Evolutionary conservation across 768 basidiomycete genomes (phyloP), one percentile per base, ranked within the genome.

Genomic region (Phaeotremella fagi): DNA sequence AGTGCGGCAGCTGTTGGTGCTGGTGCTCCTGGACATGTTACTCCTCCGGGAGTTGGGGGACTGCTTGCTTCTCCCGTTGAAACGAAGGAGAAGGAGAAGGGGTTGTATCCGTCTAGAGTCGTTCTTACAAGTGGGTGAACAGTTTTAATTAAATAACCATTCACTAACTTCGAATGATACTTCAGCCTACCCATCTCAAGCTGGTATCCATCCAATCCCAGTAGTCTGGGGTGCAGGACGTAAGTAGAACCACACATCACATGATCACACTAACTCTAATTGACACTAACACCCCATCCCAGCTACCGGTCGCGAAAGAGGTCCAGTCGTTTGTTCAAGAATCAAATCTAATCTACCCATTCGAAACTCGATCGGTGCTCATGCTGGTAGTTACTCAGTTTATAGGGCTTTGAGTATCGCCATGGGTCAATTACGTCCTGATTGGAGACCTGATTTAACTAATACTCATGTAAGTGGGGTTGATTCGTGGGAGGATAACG

Each of bases 381-480:
- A 95, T 71, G 85, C 85, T 0, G 92, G 94, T 4, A 87, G 86
- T 1, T 97, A 97, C 75, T 90, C 87, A 14, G 91, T 95, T 75
- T 97, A 95, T 74, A 85, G 90, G 28, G 89, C 94, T 0, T 80
- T 98, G 12, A 83, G 87, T 9, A 91, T 95, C 69, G 94, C 90
- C 6, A 86, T 94, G 52, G 73, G 74, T 22, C 61, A 68, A 25
- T 51, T 77, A n/a, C 61, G 68, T 42, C 66, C 68, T 6, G 64
- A 66, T 41, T 72, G 70, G 59, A 55, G 68, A 12, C 75, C 75
- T 6, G 72, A 73, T 64, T 36, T 61, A 46, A 66, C 53, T 27
- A 63, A 71, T 48, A 73, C 68, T 3, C 61, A 65, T 43, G 63
- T 65, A 49, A 59, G 60, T 56, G 44, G 20, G 11, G n/a, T 22